These are phyloP conservation scores for Metschnikowia koreensis DNA, from an alignment of 805 yeast genomes.

Conservation along the genomic window DNA sequence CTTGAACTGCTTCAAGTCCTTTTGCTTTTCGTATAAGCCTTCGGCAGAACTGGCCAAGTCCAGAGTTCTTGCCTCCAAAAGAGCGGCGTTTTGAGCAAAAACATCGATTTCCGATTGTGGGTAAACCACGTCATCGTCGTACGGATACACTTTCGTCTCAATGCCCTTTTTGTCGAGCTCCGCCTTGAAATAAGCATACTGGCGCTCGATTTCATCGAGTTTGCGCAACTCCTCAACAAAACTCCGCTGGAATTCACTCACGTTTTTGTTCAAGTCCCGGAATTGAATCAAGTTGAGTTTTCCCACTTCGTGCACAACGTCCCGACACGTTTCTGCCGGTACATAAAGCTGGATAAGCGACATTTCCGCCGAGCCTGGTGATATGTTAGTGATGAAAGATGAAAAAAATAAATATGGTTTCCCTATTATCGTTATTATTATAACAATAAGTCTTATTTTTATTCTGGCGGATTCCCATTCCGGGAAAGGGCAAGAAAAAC, in stretches of 20 bases:
- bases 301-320: conserved; percentile 82
- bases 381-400: conserved; percentile 17
- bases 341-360: conserved; percentile 86
- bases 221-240: conserved; percentile 85
- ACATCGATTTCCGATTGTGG: conserved; percentile 70
- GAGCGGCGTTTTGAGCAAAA: conserved; percentile 56
- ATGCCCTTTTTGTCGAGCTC: conserved; percentile 53
- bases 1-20: conserved; percentile 68
- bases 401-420: neutral
- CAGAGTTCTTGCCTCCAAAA: conserved; percentile 69
- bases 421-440: too few species aligned
- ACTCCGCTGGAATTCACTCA: conserved; percentile 83
- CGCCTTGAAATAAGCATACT: conserved; percentile 45
- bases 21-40: conserved; percentile 59
- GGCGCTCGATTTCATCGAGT: conserved; percentile 86
- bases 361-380: conserved; percentile 90
- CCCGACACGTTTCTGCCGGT: conserved; percentile 86
- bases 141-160: conserved; percentile 34
- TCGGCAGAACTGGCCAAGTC: conserved; percentile 72
- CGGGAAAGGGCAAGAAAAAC: too few species aligned
- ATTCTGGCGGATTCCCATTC: too few species aligned
- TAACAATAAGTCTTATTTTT: neutral
- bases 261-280: conserved; percentile 75
- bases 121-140: conserved; percentile 26
- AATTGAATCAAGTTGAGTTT: conserved; percentile 84